Evolutionary conservation across 768 basidiomycete species (phyloP), one percentile per base, ranked within the genome.

Genomic region (Collybia nuda): DNA sequence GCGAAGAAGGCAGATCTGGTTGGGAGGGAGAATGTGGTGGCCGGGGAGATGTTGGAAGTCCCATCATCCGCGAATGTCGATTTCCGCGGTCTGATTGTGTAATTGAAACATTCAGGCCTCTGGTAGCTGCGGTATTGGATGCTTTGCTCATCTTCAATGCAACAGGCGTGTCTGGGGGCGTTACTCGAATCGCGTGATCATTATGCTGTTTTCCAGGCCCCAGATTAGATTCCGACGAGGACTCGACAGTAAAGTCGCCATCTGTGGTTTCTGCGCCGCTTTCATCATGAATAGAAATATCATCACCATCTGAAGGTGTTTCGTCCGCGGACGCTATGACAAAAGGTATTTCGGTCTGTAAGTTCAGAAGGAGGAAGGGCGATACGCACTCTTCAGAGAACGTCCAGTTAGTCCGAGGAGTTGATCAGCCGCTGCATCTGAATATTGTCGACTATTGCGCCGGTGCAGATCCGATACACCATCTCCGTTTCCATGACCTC

Each of bases 381-480:
- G 28, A 52, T 29, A 75, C 84, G 57, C 67, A 91, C 91, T 68
- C 63, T 74, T 73, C 29, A 93, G 69, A 18, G 75, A 75, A 57
- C 92, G 79, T 21, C 90, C 91, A 17, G 78, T 72, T 48, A 93
- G 69, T 19, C 92, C 92, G 50, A 94, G 83, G 62, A 93, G 70
- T 64, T 85, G 74, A 69, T 94, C 92, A 39, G 92, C 88, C 42
- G 90, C 90, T 37, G 84, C 82, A 56, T 89, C 88, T 26, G 86
- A 81, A 67, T 93, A 93, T 56, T 88, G 90, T 56, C 79, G 82
- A 62, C 90, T 92, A 67, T 94, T 94, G 57, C 92, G 80, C 52
- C 84, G 82, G 62, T 77, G 75, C 36, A 70, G 66, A 19, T 77
- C 79, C 48, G 67, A 57, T 49, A 23, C 7, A 17, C 56, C 50